Conservation (phyloP, 2,329 filamentous ascomycete genomes). For the Emmonsia crescens region DNA sequence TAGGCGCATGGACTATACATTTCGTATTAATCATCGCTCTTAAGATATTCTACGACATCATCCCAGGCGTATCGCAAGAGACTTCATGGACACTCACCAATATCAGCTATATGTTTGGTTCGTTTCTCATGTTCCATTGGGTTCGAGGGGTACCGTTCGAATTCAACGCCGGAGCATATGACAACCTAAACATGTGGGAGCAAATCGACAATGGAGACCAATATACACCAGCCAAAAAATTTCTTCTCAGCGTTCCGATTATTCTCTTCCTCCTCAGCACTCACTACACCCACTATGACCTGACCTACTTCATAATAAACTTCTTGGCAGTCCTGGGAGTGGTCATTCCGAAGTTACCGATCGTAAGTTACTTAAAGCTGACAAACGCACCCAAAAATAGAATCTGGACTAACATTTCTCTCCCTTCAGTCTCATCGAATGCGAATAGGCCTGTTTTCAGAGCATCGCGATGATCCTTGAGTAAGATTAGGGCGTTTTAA, state of each 20-base stretch:
- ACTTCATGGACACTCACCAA: slow-evolving; percentile 98
- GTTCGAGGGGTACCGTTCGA: slow-evolving; percentile 96
- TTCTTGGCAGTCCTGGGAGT: slow-evolving; percentile 85
- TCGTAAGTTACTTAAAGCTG: slow-evolving; percentile 53
- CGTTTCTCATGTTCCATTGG: slow-evolving; percentile 99
- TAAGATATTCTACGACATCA: slow-evolving; percentile 95
- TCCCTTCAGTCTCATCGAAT: slow-evolving; percentile 4
- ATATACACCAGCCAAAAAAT: slow-evolving; percentile 98
- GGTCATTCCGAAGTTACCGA: slow-evolving; percentile 91
- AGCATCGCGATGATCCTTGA: slow-evolving; percentile 1
- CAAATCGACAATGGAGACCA: slow-evolving; percentile 99
- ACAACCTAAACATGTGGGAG: slow-evolving; percentile 99
- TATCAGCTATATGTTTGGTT: slow-evolving; percentile 97
- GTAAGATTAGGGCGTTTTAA: neutral
- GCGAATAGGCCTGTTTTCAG: slow-evolving; percentile 5
- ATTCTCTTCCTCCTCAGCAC: slow-evolving; percentile 92
- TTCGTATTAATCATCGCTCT: slow-evolving; percentile 80
- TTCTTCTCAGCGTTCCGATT: slow-evolving; percentile 87
- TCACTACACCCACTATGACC: slow-evolving; percentile 96
- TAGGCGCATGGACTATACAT: slow-evolving; percentile 97
- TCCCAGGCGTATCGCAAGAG: slow-evolving; percentile 92
- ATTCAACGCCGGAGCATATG: slow-evolving; percentile 96
- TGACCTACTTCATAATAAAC: slow-evolving; percentile 96
- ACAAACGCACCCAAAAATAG: neutral
- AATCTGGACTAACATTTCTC: neutral